Evolutionary conservation across 805 yeast genomes (phyloP), one percentile per base, ranked within the genome.

Genomic region (Saccharomyces jurei): DNA sequence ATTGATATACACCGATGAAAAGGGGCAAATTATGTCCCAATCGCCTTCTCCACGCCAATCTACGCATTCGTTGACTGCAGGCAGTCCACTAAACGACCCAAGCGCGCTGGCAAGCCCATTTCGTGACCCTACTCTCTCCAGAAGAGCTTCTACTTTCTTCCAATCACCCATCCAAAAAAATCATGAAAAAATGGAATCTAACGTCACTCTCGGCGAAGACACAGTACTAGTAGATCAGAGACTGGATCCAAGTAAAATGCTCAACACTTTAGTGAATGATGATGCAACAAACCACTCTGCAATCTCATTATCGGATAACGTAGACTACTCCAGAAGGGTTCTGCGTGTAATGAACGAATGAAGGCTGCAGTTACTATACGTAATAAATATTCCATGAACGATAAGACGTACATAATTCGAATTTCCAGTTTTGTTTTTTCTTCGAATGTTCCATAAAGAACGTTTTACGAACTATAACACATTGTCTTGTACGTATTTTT

Each of bases 321-420:
- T 72, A 25, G 82, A 79, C 58, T 79, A 79, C 60, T 71, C 77
- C 14, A 68, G 82, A 55, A 74, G 74, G 58, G 79, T 78, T n/a
- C 64, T 78, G 46, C 64, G 73, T 53, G 77, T 79, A 10, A 68
- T 73, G 17, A 78, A 78, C 59, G 62, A 61, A 17, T 36, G 25
- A 36, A 9, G 22, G 13, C 25, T 17, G 25, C 13, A 8, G 44
- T 17, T 21, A 22, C 25, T 36, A 36, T 36, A 36, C 25, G 44
- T 36, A 36, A 36, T 36, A 36, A 36, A 36, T 36, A 36, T 36
- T 36, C 44, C 22, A 36, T 17, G 25, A 36, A 36, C 44, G 44
- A 36, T 36, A 36, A 36, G 22, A 36, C 25, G 17, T 36, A 36
- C 44, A 36, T 36, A n/a, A 17, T 14, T 31, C 13, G 13, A 31